A percentile compares a stretch with the other conserved stretches of the same genome.
These are phyloP conservation scores for Candida glaebosa DNA, from an alignment of 805 yeast species.

Conservation along the genomic window DNA sequence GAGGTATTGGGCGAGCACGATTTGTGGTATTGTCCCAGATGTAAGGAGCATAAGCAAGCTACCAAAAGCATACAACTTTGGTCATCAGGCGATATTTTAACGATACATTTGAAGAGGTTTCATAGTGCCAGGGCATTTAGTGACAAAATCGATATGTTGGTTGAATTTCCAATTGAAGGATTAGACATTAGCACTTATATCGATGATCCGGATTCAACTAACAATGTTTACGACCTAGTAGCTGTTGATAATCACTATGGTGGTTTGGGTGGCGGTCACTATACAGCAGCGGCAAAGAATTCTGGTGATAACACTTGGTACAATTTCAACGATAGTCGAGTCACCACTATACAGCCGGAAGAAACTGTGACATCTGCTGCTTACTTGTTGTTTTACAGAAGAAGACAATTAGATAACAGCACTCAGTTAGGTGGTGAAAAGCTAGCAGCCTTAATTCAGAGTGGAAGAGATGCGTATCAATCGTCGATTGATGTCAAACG, in stretches of 20 bases:
- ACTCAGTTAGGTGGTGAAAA: conserved; percentile 46
- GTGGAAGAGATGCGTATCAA: conserved; percentile 31
- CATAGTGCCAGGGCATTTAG: conserved; percentile 80
- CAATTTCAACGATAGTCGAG: conserved; percentile 83
- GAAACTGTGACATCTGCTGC: conserved; percentile 74
- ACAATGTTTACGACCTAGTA: conserved; percentile 68
- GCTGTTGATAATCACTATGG: conserved; percentile 97
- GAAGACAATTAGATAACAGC: conserved; percentile 32
- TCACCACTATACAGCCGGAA: conserved; percentile 53
- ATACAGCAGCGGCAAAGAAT: conserved; percentile 85
- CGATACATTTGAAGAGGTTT: conserved; percentile 87
- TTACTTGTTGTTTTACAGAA: conserved; percentile 78
- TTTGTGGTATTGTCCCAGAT: conserved; percentile 89
- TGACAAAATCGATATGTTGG: conserved; percentile 82
- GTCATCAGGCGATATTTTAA: conserved; percentile 88
- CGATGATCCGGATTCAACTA: conserved; percentile 26
- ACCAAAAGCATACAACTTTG: conserved; percentile 87
- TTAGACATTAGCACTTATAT: conserved; percentile 69
- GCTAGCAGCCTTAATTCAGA: conserved; percentile 37
- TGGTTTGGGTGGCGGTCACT: conserved; percentile 96
- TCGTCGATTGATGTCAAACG: conserved; percentile 12
- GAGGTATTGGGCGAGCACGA: conserved; percentile 87
- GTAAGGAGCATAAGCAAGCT: conserved; percentile 88
- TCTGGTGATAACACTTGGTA: conserved; percentile 79
- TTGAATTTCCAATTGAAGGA: conserved; percentile 83